Conservation (phyloP, 768 basidiomycete genomes). For the Termitomyces sp. region DNA sequence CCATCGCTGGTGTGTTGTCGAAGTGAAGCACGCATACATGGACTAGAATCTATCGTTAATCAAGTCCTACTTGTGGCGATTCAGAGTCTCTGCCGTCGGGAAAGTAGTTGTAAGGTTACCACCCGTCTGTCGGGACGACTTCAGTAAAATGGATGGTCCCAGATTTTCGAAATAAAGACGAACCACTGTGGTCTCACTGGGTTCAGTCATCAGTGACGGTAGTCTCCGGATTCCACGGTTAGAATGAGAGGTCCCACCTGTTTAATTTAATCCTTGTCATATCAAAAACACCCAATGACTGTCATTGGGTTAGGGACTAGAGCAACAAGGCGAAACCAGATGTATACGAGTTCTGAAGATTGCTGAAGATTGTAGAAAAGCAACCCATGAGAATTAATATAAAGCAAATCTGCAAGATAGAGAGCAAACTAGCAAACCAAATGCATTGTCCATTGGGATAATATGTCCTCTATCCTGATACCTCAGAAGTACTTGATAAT, state of each 20-base stretch:
- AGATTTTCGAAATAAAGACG: neutral
- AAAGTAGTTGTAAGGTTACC: neutral
- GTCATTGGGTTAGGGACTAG: neutral
- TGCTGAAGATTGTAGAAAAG: neutral
- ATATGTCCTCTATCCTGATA: neutral
- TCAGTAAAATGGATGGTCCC: neutral
- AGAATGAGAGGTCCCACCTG: neutral
- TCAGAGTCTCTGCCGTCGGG: neutral
- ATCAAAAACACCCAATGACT: neutral
- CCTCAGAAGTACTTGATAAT: too few species aligned
- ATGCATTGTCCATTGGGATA: neutral
- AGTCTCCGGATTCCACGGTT: neutral
- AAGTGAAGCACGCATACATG: neutral
- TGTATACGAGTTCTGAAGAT: neutral
- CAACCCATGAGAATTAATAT: neutral
- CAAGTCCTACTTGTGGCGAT: too few species aligned
- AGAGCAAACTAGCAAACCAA: neutral
- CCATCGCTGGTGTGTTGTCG: neutral
- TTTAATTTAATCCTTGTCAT: too few species aligned
- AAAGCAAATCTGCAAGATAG: neutral
- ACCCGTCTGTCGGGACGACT: neutral
- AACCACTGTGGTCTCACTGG: neutral
- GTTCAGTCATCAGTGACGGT: neutral
- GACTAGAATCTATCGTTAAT: too few species aligned
- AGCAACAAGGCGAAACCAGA: neutral